Evolutionary conservation across 1,139 yeast species (phyloP).

Genomic region (Saccharomyces pastorianus): DNA sequence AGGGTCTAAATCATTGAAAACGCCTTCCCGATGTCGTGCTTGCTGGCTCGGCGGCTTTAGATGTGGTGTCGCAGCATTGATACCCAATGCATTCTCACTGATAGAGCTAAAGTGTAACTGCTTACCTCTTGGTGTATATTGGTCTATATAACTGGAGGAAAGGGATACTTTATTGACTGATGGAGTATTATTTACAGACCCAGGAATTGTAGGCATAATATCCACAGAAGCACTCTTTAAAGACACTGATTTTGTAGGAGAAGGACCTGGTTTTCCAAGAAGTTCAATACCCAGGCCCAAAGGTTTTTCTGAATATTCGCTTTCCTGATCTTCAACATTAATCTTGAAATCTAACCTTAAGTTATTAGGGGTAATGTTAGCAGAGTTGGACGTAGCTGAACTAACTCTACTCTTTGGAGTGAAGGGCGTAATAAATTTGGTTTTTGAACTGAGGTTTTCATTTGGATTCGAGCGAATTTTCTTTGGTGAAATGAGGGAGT

Average conservation of each 20-base stretch:
- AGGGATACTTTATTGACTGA: constrained; percentile 11
- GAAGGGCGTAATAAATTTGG: not conserved
- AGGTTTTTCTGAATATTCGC: constrained; percentile 1
- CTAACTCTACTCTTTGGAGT: constrained; percentile 4
- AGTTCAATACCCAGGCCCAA: constrained; percentile 5
- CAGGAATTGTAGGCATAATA: constrained; percentile 22
- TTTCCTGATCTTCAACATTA: not conserved
- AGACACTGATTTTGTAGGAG: not conserved
- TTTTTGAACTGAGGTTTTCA: not conserved
- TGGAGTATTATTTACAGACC: constrained; percentile 21
- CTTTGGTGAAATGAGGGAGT: not conserved
- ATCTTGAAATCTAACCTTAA: constrained; percentile 4
- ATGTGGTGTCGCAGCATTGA: constrained; percentile 10
- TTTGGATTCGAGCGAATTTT: not conserved
- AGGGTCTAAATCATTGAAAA: not conserved
- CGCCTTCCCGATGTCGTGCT: not conserved
- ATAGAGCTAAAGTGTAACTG: not conserved
- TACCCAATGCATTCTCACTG: constrained; percentile 8
- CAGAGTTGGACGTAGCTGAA: not conserved
- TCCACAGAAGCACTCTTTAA: constrained; percentile 15
- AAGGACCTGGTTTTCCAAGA: not conserved
- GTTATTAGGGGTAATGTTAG: not conserved
- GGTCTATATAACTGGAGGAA: constrained; percentile 21
- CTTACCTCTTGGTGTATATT: constrained; percentile 8
- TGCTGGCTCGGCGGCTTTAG: constrained; percentile 7